These are phyloP conservation scores for Hypoxylon lenormandii DNA, from an alignment of 495 filamentous ascomycete genomes.

Conservation along the genomic window DNA sequence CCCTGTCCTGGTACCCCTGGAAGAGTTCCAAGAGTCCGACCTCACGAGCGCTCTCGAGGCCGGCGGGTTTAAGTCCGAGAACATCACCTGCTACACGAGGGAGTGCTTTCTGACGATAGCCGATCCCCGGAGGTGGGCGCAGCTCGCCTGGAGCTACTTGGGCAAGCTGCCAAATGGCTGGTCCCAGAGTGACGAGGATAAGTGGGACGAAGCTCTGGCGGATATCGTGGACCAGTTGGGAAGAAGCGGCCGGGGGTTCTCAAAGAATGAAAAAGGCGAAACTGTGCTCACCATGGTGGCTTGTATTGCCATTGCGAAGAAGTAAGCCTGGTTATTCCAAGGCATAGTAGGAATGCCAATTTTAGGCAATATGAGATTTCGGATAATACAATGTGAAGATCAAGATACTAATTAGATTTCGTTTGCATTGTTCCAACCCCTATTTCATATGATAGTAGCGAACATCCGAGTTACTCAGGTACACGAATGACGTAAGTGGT, in stretches of 20 bases:
- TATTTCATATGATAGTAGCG: no score
- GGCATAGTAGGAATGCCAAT: no score
- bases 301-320: not conserved
- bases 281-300: not conserved
- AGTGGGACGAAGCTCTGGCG: slow-evolving; percentile 50
- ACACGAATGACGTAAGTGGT: no score
- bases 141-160: slow-evolving; percentile 45
- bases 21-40: not conserved
- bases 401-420: no score
- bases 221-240: slow-evolving; percentile 33
- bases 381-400: no score
- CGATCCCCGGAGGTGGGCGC: slow-evolving; percentile 30
- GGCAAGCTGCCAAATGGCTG: slow-evolving; percentile 28
- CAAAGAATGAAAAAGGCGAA: not conserved
- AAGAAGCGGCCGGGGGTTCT: not conserved
- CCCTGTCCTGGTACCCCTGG: slow-evolving; percentile 6
- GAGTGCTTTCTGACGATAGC: not conserved
- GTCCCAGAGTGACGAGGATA: slow-evolving; percentile 48
- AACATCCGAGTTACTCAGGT: no score
- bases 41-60: slow-evolving; percentile 9
- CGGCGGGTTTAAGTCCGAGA: slow-evolving; percentile 18
- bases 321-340: not conserved
- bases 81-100: slow-evolving; percentile 2
- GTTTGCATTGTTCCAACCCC: no score
- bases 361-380: no score